A percentile compares a stretch with the other conserved stretches of the same genome.
Evolutionary conservation across 352 stramenopile species (phyloP).

Genomic region (Pythium scleroteichum): DNA sequence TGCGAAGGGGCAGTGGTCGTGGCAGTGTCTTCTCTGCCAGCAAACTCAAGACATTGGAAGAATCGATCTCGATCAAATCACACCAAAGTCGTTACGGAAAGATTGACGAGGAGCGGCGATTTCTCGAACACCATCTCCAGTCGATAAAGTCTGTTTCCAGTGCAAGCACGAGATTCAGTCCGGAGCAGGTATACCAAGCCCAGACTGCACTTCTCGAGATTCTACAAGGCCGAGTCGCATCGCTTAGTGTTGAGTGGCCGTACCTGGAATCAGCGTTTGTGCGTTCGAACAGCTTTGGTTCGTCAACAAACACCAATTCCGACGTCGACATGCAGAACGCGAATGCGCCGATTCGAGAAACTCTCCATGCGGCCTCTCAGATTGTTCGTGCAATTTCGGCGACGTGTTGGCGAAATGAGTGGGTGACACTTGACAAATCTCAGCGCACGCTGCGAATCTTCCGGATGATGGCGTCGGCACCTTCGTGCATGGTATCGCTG

Average conservation of each 20-base stretch:
- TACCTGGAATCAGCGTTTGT: slow-evolving; percentile 28
- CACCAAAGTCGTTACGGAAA: slow-evolving; percentile 30
- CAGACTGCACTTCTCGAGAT: slow-evolving; percentile 33
- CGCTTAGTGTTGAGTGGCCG: slow-evolving; percentile 30
- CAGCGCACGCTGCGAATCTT: slow-evolving; percentile 46
- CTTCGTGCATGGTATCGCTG: slow-evolving; percentile 35
- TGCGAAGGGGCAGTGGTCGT: slow-evolving; percentile 18
- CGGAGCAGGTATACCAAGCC: slow-evolving; percentile 24
- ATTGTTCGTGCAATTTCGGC: slow-evolving; percentile 41
- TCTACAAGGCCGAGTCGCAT: slow-evolving; percentile 27
- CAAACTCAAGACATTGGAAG: slow-evolving; percentile 28
- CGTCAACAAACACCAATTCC: slow-evolving; percentile 13
- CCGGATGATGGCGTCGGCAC: slow-evolving; percentile 38
- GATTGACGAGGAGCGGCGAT: slow-evolving; percentile 43
- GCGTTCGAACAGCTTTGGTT: slow-evolving; percentile 28
- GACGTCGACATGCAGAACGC: slow-evolving; percentile 5
- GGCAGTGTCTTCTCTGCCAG: slow-evolving; percentile 23
- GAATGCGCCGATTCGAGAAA: slow-evolving; percentile 15
- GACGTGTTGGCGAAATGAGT: slow-evolving; percentile 54
- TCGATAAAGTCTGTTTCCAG: slow-evolving; percentile 14
- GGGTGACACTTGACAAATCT: slow-evolving; percentile 45
- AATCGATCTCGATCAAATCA: slow-evolving; percentile 42
- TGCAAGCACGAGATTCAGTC: slow-evolving; percentile 1
- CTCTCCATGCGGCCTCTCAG: slow-evolving; percentile 32
- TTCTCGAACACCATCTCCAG: slow-evolving; percentile 42